phyloP scores from a whole-genome alignment of 2,329 filamentous ascomycete species.

The Colletotrichum falcatum region DNA sequence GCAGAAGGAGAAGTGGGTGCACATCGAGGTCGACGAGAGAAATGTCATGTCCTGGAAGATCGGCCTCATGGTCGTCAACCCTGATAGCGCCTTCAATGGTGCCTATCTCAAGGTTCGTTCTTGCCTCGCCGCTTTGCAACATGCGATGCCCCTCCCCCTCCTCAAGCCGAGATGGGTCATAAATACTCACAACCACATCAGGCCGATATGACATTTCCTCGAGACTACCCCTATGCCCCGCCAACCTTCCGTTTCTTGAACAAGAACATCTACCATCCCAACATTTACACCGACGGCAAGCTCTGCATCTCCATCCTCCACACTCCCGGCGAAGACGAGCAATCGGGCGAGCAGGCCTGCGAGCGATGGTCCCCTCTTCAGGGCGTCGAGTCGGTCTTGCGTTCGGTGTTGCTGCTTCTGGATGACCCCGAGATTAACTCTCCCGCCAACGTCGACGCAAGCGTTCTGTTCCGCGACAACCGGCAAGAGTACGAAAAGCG shows the following conservation, averaged over 20 bases:
- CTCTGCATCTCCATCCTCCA: slow-evolving; percentile 98
- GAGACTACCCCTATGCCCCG: slow-evolving; percentile 90
- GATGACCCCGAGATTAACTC: slow-evolving; percentile 95
- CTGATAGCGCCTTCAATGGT: slow-evolving; percentile 90
- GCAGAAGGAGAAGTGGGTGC: slow-evolving; percentile 91
- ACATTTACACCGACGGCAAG: slow-evolving; percentile 90
- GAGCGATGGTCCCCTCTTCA: slow-evolving; percentile 97
- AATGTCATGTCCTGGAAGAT: slow-evolving; percentile 90
- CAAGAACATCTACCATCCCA: slow-evolving; percentile 87
- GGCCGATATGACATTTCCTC: slow-evolving; percentile 87
- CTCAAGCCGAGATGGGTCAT: neutral
- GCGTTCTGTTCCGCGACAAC: slow-evolving; percentile 84
- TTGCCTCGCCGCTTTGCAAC: neutral
- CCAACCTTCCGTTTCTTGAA: slow-evolving; percentile 87
- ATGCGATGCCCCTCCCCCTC: neutral
- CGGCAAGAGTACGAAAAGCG: slow-evolving; percentile 75
- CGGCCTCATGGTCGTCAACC: slow-evolving; percentile 91
- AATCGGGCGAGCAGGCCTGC: slow-evolving; percentile 88
- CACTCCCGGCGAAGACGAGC: slow-evolving; percentile 88
- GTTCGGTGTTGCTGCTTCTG: slow-evolving; percentile 90
- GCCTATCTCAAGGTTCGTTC: slow-evolving; percentile 81
- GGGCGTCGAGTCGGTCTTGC: slow-evolving; percentile 92
- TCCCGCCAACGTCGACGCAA: slow-evolving; percentile 93
- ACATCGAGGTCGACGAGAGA: slow-evolving; percentile 86
- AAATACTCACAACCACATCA: slow-evolving; percentile 46